A percentile compares a stretch with the other conserved stretches of the same genome.
Evolutionary conservation across 2,329 filamentous ascomycete species (phyloP).

Genomic region (Botrytis fabae): DNA sequence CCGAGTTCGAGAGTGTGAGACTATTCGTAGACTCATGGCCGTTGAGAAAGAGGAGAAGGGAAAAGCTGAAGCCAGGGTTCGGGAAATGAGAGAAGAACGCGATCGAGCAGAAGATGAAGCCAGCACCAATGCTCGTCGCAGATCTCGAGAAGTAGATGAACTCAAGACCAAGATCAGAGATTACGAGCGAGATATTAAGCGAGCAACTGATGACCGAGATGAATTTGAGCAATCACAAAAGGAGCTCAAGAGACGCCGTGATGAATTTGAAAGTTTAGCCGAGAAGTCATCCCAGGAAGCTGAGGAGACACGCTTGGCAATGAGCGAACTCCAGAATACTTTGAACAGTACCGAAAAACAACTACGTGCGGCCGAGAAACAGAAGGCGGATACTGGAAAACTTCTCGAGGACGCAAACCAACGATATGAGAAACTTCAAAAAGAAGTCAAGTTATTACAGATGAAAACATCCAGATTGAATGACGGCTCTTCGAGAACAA

Average conservation of each 20-base stretch:
- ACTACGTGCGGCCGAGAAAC: conserved; percentile 78
- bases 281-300: conserved; percentile 71
- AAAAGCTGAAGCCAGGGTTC: conserved; percentile 75
- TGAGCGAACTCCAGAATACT: conserved; percentile 74
- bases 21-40: conserved; percentile 84
- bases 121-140: conserved; percentile 71
- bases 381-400: conserved; percentile 72
- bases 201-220: conserved; percentile 71
- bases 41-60: conserved; percentile 87
- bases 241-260: conserved; percentile 71
- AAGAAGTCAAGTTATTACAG: conserved; percentile 59
- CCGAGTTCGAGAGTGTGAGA: conserved; percentile 87
- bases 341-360: conserved; percentile 87
- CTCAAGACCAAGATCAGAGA: conserved; percentile 77
- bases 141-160: conserved; percentile 83
- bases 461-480: conserved; percentile 42
- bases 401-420: conserved; percentile 75
- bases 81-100: conserved; percentile 90
- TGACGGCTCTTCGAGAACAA: conserved; percentile 38
- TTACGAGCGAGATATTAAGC: conserved; percentile 73
- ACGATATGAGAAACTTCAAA: conserved; percentile 77
- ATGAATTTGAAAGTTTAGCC: conserved; percentile 72
- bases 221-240: conserved; percentile 72
- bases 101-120: conserved; percentile 92
- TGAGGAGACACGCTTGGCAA: conserved; percentile 72